A percentile compares a stretch with the other conserved stretches of the same genome.
Conservation (phyloP, 352 stramenopile genomes). For the Peronospora farinosa region DNA sequence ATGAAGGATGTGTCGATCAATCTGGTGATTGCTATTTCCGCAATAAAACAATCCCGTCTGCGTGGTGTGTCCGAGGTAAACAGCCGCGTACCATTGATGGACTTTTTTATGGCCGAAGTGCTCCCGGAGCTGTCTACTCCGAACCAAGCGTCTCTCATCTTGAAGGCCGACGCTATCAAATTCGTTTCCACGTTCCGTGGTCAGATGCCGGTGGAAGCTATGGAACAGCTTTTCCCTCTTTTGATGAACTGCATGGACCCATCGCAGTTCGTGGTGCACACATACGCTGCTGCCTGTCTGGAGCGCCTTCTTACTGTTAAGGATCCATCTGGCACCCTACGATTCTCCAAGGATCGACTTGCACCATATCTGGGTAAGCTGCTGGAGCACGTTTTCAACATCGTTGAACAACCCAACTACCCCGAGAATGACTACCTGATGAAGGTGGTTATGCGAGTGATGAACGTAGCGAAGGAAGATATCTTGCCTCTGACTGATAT, state of each 20-base stretch:
- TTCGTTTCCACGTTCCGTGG: constrained; percentile 98
- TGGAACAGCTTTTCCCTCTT: constrained; percentile 90
- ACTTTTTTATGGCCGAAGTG: constrained; percentile 93
- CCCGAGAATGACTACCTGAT: constrained; percentile 99
- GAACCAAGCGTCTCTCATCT: constrained; percentile 83
- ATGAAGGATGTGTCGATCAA: constrained; percentile 95
- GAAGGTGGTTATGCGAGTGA: constrained; percentile 95
- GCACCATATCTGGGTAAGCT: constrained; percentile 89
- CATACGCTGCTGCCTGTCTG: constrained; percentile 93
- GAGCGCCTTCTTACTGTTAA: constrained; percentile 96
- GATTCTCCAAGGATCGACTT: constrained; percentile 83
- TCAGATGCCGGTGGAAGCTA: constrained; percentile 90
- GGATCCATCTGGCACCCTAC: constrained; percentile 53
- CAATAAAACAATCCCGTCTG: constrained; percentile 88
- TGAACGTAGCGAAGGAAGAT: constrained; percentile 91
- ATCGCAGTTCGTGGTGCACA: constrained; percentile 93
- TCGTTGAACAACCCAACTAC: constrained; percentile 90
- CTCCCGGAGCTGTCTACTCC: constrained; percentile 88
- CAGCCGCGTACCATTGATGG: constrained; percentile 91
- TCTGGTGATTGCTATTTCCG: constrained; percentile 93
- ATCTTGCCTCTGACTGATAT: constrained; percentile 89
- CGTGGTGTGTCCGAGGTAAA: constrained; percentile 95
- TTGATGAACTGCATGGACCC: constrained; percentile 85
- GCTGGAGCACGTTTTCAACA: constrained; percentile 93
- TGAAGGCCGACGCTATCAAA: constrained; percentile 97